phyloP scores from a whole-genome alignment of 371 early-diverging fungal species.

The Synchytrium microbalum region DNA sequence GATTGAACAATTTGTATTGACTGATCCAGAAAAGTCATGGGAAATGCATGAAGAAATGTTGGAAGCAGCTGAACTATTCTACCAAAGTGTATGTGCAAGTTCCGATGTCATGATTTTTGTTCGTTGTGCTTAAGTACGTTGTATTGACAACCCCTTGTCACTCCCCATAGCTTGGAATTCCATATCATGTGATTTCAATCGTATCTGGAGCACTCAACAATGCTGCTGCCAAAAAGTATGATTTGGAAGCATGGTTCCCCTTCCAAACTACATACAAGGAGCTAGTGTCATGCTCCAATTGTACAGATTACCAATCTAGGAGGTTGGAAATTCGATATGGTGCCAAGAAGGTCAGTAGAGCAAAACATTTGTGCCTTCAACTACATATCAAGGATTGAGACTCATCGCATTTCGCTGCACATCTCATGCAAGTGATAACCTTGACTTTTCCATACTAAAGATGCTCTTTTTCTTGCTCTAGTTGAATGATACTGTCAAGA shows the following conservation, averaged over 20 bases:
- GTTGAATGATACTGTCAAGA: slow-evolving; percentile 47
- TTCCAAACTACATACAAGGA: slow-evolving; percentile 97
- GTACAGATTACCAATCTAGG: slow-evolving; percentile 86
- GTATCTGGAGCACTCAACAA: slow-evolving; percentile 98
- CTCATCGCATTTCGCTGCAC: too few relatives aligned
- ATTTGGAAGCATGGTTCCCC: slow-evolving; percentile 99
- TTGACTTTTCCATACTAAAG: too few relatives aligned
- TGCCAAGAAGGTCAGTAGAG: slow-evolving; percentile 66
- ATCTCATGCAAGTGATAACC: too few relatives aligned
- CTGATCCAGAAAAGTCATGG: slow-evolving; percentile 95
- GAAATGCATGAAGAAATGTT: slow-evolving; percentile 98
- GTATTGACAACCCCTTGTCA: neutral
- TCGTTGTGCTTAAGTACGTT: neutral
- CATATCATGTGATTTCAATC: slow-evolving; percentile 94
- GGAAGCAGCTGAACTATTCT: slow-evolving; percentile 88
- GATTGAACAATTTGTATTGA: slow-evolving; percentile 98
- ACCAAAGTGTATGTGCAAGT: slow-evolving; percentile 64
- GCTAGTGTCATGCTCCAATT: slow-evolving; percentile 99
- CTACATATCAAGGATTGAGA: too few relatives aligned
- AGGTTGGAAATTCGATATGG: slow-evolving; percentile 96
- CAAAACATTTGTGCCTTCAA: slow-evolving; percentile 13
- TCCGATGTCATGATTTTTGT: slow-evolving; percentile 7
- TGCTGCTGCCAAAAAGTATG: slow-evolving; percentile 99
- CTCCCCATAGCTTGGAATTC: slow-evolving; percentile 62
- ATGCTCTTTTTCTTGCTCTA: slow-evolving; percentile 6